Evolutionary conservation across 2,329 filamentous ascomycete species (phyloP), one percentile per base, ranked within the genome.

Genomic region (Leptographium lundbergii): DNA sequence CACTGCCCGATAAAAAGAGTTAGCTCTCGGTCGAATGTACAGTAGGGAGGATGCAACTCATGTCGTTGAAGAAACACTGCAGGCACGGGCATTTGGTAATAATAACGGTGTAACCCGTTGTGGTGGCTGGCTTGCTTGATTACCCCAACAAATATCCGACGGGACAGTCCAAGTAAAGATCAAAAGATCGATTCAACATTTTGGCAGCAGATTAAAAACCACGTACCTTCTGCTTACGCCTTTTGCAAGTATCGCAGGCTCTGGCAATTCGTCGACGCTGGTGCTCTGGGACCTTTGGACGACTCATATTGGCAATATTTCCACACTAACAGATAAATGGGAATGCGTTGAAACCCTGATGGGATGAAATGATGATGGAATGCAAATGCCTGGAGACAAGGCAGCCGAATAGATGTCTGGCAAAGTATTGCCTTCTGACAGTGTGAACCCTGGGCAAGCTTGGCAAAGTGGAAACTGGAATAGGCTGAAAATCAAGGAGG

Each of bases 171-270:
- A n/a, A 6, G 19, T 7, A 45, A 19, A n/a, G 42, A 34, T 34
- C 9, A 34, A 34, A 34, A 10, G 9, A 34, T 29, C 27, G 4
- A 34, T 9, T 10, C 32, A 34, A 34, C 7, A 10, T 34, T 10
- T 34, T 34, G 10, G 32, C 47, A 50, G 47, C 47, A 14, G 11
- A 22, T 11, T 13, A 19, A 51, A 6, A 29, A 25, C 48, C 25
- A 66, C 78, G 74, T 67, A 83, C 84, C 75, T 86, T 87, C 71
- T 86, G 83, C 69, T 87, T 87, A 62, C 83, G 77, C 61, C 77
- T 76, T 70, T 84, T 86, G 72, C 84, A 87, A 62, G 75, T 80
- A 63, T 84, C 80, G 68, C 84, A 87, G 48, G 84, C 84, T 64
- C 82, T 79, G 29, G 80, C 80, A 57, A 79, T 86, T 65, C 84